Base-by-base conservation (phyloP, 2,329 filamentous ascomycete species). In the Colletotrichum paranaense region DNA sequence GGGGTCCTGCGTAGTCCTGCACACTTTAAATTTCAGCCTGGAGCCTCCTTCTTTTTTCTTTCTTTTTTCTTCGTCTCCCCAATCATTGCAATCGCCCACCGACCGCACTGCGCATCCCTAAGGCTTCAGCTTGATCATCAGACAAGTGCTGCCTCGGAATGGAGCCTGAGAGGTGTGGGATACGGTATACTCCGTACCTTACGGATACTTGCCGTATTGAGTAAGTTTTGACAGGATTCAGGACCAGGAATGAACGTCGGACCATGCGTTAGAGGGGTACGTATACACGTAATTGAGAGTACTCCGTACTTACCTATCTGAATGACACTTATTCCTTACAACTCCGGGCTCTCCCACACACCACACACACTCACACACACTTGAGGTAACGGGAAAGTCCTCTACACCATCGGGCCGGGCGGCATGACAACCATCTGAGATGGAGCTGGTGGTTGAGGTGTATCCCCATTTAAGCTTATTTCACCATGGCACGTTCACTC, bases 391-490 rank as follows among this genome's bases (percentile, higher is more conserved):
- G 38, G 16, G 38, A 42, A 22, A 49, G 42, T 38, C n/a, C 26
- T 32, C 19, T 19, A 32, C 28, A 60, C 19, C 19, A 49, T 16
- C 16, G 38, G 58, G 57, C 59, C 16, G 66, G 38, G 58, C 58
- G 52, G 52, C 35, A 55, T 52, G 46, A 28, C 49, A 67, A 46
- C 56, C 46, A 49, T 49, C 24, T 65, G 8, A 22, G 14, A 63
- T 53, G 26, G 53, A 70, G 68, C 42, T 62, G 26, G 62, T 58
- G 22, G 59, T 59, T 11, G 16, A 42, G 38, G 38, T 42, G 65
- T 63, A 69, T 59, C 30, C 46, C 70, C 53, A 30, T 73, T 70
- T 73, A 73, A 73, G 70, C 70, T 73, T 73, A 70, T 55, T 70
- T 73, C 55, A 49, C 59, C 58, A 30, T 52, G 46, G 26, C 46